Evolutionary conservation across 371 early-diverging fungal species (phyloP).

Genomic region (Mucor ambiguus): DNA sequence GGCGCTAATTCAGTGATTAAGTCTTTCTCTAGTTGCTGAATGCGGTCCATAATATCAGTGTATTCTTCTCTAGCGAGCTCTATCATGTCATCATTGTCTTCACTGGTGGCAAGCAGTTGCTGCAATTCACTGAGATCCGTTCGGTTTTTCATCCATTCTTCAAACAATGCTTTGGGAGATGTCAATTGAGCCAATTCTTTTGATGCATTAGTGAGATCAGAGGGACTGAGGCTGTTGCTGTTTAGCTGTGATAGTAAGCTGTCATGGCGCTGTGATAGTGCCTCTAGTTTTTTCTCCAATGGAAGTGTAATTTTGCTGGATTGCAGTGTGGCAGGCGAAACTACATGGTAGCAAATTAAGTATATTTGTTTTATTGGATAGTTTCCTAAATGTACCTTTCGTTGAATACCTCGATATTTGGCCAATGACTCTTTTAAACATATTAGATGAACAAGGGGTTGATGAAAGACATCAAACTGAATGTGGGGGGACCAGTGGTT

Average conservation of each 20-base stretch:
- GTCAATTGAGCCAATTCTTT: conserved; percentile 41
- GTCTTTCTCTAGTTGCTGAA: conserved; percentile 44
- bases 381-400: conserved; percentile 11
- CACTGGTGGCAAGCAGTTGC: conserved; percentile 22
- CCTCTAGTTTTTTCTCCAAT: conserved; percentile 31
- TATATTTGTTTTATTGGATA: background rate
- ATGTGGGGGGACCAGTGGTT: conserved; percentile 3
- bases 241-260: conserved; percentile 33
- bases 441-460: conserved; percentile 2
- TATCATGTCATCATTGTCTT: conserved; percentile 51
- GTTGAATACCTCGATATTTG: conserved; percentile 26
- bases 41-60: conserved; percentile 32
- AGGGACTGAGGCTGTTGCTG: conserved; percentile 17
- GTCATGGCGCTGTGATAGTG: conserved; percentile 41
- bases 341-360: background rate
- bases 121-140: conserved; percentile 36
- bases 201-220: conserved; percentile 35
- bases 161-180: conserved; percentile 31
- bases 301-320: conserved; percentile 40
- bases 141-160: conserved; percentile 38
- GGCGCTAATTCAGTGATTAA: conserved; percentile 58
- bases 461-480: background rate
- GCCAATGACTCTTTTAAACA: conserved; percentile 18
- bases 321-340: conserved; percentile 13
- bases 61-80: conserved; percentile 64